Evolutionary conservation across 768 basidiomycete species (phyloP), one percentile per base, ranked within the genome.

Genomic region (Pulveroboletus sp.): DNA sequence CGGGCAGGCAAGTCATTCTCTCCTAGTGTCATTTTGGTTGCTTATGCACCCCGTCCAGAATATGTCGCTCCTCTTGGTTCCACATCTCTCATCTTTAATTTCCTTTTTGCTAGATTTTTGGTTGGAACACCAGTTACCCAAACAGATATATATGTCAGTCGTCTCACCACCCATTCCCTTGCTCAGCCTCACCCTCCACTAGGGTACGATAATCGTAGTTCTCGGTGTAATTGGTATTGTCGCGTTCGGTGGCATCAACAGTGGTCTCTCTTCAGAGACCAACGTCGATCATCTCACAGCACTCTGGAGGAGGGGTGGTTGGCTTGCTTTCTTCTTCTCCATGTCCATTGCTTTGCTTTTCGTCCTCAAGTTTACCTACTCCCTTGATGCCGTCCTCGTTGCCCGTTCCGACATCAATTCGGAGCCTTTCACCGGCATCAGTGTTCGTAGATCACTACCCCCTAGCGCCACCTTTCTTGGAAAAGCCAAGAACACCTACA

Each of bases 51-150:
- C 20, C 44, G 7, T 48, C 14, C 69, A 82, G 90, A 95, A 81
- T 97, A 97, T 66, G 94, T 98, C 47, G 95, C 95, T 2, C 94
- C 94, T 2, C 78, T 98, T 5, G 94, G 95, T 13, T 92, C 91
- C 0, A 88, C 92, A 11, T 90, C 92, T 12, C 81, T 98, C 53
- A 83, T 98, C 47, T 97, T 98, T 75, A 98, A 98, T 67, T 94
- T 97, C 64, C 75, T 97, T 32, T 95, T 97, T 65, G 95, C 95
- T 32, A 82, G 87, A 57, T 87, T 92, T 62, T 77, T 92, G 50
- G 85, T 91, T 6, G 90, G 89, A 32, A 90, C 87, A 6, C 88
- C 90, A 1, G 88, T 94, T 33, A 91, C 88, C 36, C 80, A 71
- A 48, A 86, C 79, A 31, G 92, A 94, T 63, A 88, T 94, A 31